Conservation (phyloP, 345 rosid genomes). For the Excoecaria cochinchinensis region DNA sequence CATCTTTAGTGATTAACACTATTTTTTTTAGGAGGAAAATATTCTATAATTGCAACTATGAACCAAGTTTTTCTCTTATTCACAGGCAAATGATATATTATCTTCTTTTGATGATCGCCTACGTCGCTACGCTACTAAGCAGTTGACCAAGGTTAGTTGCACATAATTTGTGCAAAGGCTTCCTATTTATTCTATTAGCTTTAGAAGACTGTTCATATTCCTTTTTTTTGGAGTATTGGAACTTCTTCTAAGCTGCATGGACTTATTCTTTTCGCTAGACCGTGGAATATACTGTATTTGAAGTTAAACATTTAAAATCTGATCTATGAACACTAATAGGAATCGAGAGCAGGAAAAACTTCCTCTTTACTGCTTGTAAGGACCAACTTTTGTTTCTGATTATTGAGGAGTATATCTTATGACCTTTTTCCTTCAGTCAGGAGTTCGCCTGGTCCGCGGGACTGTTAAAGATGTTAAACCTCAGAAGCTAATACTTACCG, state of each 20-base stretch:
- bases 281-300: neutral
- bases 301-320: neutral
- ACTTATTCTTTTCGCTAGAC: neutral
- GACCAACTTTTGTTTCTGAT: neutral
- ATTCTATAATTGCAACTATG: neutral
- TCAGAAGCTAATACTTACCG: constrained; percentile 64
- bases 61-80: constrained; percentile 13
- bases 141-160: constrained; percentile 65
- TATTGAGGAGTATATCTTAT: neutral
- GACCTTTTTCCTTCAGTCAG: constrained; percentile 52
- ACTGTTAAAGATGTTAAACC: constrained; percentile 86
- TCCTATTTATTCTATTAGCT: neutral
- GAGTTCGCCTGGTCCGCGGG: constrained; percentile 85
- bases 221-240: neutral
- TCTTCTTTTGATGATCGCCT: constrained; percentile 96
- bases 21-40: constrained; percentile 1
- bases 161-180: constrained; percentile 2
- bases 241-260: neutral
- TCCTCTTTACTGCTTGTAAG: neutral
- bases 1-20: neutral
- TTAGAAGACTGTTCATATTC: neutral
- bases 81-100: constrained; percentile 84
- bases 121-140: constrained; percentile 84
- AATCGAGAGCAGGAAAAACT: neutral
- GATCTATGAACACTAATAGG: neutral